Base-by-base conservation (phyloP, 192 early-diverging fungal genomes). In the Borealophlyctis nickersoniae region DNA sequence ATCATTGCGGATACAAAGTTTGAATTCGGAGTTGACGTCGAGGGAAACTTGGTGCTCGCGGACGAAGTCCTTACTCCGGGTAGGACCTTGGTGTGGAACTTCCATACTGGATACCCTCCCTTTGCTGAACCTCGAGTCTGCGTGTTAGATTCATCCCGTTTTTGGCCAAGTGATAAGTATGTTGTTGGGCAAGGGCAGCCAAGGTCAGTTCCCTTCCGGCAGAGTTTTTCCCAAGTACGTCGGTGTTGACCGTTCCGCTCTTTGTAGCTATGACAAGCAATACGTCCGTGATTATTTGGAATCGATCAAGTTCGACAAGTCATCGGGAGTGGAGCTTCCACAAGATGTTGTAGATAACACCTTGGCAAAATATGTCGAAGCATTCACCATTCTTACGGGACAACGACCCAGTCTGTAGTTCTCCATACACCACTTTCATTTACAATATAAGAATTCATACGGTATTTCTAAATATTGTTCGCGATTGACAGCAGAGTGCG, bases 1-100 rank as follows among this genome's bases (percentile, higher is more conserved):
- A 92, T 99, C 55, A 99, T 99, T 78, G 97, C 97, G 11, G 97
- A 99, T 60, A 99, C 97, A 34, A 99, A 99, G 74, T 97, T 99
- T 73, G 97, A 99, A 77, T 99, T 99, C 85, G 97, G 97, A 58
- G 85, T 92, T 7, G 92, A 98, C 76, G 76, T 80, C 33, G 58
- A 89, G 16, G 91, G 91, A 61, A 79, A 74, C 26, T 70, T 98
- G 26, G 86, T 93, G 66, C 78, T 99, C 56, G 88, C 92, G 16
- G 97, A 99, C 70, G 97, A 99, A 74, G 95, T 93, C 30, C 82
- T 99, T 66, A 99, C 97, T 0, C 96, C 96, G 26, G 89, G 87
- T 89, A 79, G n/a, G n/a, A n/a, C n/a, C n/a, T n/a, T n/a, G n/a
- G n/a, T 64, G 4, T 19, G 48, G 24, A 5, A 36, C 32, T 3